A percentile compares a stretch with the other conserved stretches of the same genome.
These are phyloP conservation scores for Trypanosoma avium DNA, from an alignment of 208 protist species.

Conservation along the genomic window DNA sequence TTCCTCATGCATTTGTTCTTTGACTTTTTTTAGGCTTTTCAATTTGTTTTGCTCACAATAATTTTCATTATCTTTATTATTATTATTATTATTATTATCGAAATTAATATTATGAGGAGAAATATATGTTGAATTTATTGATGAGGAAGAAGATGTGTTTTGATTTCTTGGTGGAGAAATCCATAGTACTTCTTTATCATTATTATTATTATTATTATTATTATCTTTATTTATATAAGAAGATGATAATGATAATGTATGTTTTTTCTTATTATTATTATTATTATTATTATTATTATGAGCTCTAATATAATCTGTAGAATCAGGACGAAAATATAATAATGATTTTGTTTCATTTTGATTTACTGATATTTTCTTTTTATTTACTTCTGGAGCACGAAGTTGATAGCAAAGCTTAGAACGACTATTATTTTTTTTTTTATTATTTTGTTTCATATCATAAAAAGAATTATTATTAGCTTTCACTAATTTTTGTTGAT, in stretches of 20 bases:
- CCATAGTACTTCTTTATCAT: too few relatives aligned
- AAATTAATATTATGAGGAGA: too few relatives aligned
- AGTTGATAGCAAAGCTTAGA: conserved; percentile 15
- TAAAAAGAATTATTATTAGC: too few relatives aligned
- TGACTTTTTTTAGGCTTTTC: too few relatives aligned
- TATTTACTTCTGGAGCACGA: conserved; percentile 15
- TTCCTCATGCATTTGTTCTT: not conserved
- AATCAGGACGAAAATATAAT: conserved; percentile 4
- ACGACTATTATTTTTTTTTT: not conserved
- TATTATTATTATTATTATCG: too few relatives aligned
- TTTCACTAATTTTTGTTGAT: too few relatives aligned
- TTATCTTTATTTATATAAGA: too few relatives aligned
- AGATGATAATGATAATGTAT: too few relatives aligned
- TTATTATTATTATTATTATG: not conserved
- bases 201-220: conserved; percentile 1
- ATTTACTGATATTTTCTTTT: too few relatives aligned
- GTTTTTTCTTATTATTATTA: not conserved
- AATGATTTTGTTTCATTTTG: conserved; percentile 2
- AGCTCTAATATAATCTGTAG: not conserved
- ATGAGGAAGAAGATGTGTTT: too few relatives aligned
- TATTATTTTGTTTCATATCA: not conserved
- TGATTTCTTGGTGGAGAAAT: too few relatives aligned
- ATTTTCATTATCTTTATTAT: not conserved
- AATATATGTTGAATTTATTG: too few relatives aligned
- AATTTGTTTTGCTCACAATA: not conserved